Conservation (phyloP, 1,284 basidiomycete species). For the Heterobasidion occidentale region DNA sequence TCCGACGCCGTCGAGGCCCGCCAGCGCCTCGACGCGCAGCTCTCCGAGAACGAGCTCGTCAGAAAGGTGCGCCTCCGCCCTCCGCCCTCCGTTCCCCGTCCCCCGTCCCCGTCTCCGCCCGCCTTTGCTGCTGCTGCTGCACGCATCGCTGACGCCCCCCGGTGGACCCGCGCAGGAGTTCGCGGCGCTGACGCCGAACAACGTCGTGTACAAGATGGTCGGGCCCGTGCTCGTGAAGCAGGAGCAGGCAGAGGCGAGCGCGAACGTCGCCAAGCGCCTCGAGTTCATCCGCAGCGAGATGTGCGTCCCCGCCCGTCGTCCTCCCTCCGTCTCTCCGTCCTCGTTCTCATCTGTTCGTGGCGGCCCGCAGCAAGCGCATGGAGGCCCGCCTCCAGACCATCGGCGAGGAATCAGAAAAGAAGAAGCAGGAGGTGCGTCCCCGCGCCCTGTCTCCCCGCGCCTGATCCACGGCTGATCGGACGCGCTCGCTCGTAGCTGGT, state of each 20-base stretch:
- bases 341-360: conserved; percentile 8
- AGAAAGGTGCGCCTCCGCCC: conserved; percentile 57
- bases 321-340: not conserved
- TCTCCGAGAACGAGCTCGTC: conserved; percentile 88
- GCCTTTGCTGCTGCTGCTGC: too few relatives aligned
- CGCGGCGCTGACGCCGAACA: conserved; percentile 63
- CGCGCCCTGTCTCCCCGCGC: not conserved
- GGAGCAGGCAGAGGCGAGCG: conserved; percentile 82
- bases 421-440: conserved; percentile 67
- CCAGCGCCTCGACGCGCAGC: conserved; percentile 81
- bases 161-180: conserved; percentile 85
- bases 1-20: conserved; percentile 68
- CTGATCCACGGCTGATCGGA: not conserved
- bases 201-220: conserved; percentile 87
- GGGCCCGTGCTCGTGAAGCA: conserved; percentile 91
- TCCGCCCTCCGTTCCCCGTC: not conserved
- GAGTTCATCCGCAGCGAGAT: conserved; percentile 90
- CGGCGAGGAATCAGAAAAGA: conserved; percentile 66
- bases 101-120: too few relatives aligned
- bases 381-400: conserved; percentile 76
- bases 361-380: conserved; percentile 58
- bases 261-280: conserved; percentile 86
- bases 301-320: conserved; percentile 35
- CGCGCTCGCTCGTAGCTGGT: conserved; percentile 4
- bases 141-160: not conserved